Percentiles rank a stretch among this genome's conserved stretches.
These are phyloP conservation scores for Pythium coloratum DNA, from an alignment of 352 stramenopile genomes.

Conservation along the genomic window DNA sequence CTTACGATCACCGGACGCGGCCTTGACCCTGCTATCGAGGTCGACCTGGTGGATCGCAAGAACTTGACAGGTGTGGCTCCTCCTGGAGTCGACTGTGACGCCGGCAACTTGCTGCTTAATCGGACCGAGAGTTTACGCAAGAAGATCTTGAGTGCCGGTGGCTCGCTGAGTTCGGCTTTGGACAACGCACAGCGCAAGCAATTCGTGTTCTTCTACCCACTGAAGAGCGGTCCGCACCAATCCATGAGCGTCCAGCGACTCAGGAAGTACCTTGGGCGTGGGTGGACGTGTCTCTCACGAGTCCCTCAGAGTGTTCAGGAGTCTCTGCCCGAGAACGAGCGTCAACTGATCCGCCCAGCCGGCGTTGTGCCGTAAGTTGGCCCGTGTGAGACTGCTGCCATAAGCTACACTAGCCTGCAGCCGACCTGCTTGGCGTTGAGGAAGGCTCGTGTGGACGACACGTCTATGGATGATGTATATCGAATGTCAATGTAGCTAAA, in stretches of 20 bases:
- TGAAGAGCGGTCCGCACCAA: slow-evolving; percentile 6
- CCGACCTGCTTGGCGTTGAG: no score
- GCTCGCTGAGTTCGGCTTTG: slow-evolving; percentile 7
- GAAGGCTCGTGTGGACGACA: no score
- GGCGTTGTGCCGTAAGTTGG: background rate
- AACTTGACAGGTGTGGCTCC: slow-evolving; percentile 3
- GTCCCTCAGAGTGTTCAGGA: background rate
- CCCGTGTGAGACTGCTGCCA: no score
- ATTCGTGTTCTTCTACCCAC: slow-evolving; percentile 29
- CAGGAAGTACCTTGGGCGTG: slow-evolving; percentile 29
- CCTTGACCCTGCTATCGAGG: slow-evolving; percentile 10
- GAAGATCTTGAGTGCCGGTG: slow-evolving; percentile 19
- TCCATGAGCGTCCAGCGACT: slow-evolving; percentile 18
- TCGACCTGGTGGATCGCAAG: slow-evolving; percentile 25
- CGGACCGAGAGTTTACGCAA: slow-evolving; percentile 13
- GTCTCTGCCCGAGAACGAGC: slow-evolving; percentile 8
- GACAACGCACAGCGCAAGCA: slow-evolving; percentile 15
- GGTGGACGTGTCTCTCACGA: slow-evolving; percentile 29
- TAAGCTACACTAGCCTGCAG: no score
- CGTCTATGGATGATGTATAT: no score
- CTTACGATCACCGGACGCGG: slow-evolving; percentile 2
- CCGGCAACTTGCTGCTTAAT: slow-evolving; percentile 27
- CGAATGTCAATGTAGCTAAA: no score
- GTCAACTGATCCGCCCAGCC: slow-evolving; percentile 5
- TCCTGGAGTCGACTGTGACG: slow-evolving; percentile 29